Base-by-base conservation (phyloP, 1,139 yeast genomes). In the Dujonia santamariae region DNA sequence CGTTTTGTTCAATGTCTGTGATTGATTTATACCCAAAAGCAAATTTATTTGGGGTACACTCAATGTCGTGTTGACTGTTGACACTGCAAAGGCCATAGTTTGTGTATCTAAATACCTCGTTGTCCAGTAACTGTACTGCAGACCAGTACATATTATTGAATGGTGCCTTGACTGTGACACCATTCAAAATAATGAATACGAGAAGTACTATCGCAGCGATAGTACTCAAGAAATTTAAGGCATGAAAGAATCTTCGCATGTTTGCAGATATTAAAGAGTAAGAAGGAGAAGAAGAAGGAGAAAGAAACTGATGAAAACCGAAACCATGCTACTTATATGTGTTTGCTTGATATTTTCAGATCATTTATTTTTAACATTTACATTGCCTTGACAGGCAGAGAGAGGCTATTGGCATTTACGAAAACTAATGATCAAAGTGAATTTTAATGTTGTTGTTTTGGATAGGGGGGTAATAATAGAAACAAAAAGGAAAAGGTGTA, bases 61-160 rank as follows among this genome's bases (percentile, higher is more conserved):
- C 26, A 7, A 16, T 11, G 20, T 24, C 12, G 16, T 18, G 32
- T 24, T 24, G 26, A 13, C 13, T 18, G 25, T 15, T 27, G 26
- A 24, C 19, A 7, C 15, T 11, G 12, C 32, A 29, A 8, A n/a
- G 14, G 9, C 27, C 32, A 17, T 19, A 29, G 26, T 29, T 29
- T 12, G 32, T 29, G 25, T 25, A 29, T 18, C 32, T 22, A 6
- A 27, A 11, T 5, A 20, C 30, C 20, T 6, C 19, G 20, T 11
- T 27, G 7, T 8, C 21, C 12, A 25, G 21, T 9, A 14, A 7
- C 12, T 29, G 16, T 6, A 29, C 25, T 16, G 18, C 16, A 4
- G 32, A 29, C 32, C 32, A 29, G 26, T 29, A 29, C 32, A 29
- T 8, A 12, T 18, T 13, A 17, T 29, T 17, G 19, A 29, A 29